A percentile compares a stretch with the other conserved stretches of the same genome.
Evolutionary conservation across 2,329 filamentous ascomycete genomes (phyloP).

Genomic region (Fusarium falciforme): DNA sequence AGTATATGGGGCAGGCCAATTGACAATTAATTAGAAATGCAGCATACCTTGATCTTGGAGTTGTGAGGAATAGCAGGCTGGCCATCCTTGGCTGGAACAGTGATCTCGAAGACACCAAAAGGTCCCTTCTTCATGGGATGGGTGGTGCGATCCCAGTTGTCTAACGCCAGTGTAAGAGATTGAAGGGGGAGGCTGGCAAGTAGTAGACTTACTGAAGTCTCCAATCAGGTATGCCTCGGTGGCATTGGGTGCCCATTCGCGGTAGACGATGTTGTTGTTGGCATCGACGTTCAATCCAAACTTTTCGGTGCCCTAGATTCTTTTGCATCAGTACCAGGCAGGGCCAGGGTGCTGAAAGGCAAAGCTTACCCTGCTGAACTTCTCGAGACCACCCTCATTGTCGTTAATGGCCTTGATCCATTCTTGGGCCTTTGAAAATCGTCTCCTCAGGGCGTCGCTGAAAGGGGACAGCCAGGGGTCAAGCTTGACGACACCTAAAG

Average conservation of each 20-base stretch:
- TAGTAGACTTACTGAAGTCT: constrained; percentile 81
- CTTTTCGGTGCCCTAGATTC: constrained; percentile 80
- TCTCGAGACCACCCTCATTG: constrained; percentile 88
- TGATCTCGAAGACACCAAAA: constrained; percentile 89
- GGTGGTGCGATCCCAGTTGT: constrained; percentile 86
- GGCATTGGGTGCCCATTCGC: constrained; percentile 97
- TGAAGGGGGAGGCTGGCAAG: background rate
- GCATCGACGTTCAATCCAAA: constrained; percentile 86
- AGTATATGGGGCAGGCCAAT: background rate
- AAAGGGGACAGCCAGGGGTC: constrained; percentile 94
- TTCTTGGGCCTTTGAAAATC: constrained; percentile 82
- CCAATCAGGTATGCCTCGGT: constrained; percentile 86
- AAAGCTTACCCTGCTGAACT: constrained; percentile 82
- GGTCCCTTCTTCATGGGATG: constrained; percentile 88
- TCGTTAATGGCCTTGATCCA: constrained; percentile 90
- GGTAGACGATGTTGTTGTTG: constrained; percentile 88
- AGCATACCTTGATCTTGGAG: constrained; percentile 89
- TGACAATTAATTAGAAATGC: background rate
- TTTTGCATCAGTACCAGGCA: constrained; percentile 8
- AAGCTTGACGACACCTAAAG: constrained; percentile 81
- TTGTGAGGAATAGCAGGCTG: constrained; percentile 87
- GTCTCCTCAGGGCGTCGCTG: constrained; percentile 77
- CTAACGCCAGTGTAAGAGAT: constrained; percentile 57
- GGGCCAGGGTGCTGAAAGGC: background rate
- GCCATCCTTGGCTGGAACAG: constrained; percentile 78